These are phyloP conservation scores for Paramarasmius palmivorus DNA, from an alignment of 1,284 basidiomycete species.

Conservation along the genomic window DNA sequence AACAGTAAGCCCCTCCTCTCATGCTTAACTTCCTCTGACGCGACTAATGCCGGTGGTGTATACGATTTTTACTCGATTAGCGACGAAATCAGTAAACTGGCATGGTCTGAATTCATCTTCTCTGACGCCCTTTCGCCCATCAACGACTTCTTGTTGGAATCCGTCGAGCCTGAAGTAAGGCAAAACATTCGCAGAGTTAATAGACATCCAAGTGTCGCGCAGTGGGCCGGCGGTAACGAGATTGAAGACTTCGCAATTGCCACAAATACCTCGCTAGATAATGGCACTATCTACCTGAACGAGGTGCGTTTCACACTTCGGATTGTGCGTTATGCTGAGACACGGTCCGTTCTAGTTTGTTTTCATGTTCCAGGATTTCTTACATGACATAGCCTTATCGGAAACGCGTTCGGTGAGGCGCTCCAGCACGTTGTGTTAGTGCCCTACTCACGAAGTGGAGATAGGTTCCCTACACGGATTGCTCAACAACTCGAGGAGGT, in stretches of 20 bases:
- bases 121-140: conserved; percentile 61
- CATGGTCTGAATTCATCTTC: conserved; percentile 68
- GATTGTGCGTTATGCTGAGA: not conserved
- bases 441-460: not conserved
- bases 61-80: conserved; percentile 61
- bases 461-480: conserved; percentile 62
- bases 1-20: conserved; percentile 70
- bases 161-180: conserved; percentile 55
- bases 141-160: conserved; percentile 52
- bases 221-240: conserved; percentile 67
- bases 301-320: conserved; percentile 35
- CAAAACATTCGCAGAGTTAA: conserved; percentile 62
- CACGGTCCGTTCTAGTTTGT: conserved; percentile 39
- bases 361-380: conserved; percentile 52
- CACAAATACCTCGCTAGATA: conserved; percentile 37
- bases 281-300: conserved; percentile 47
- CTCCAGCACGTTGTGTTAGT: too few species aligned
- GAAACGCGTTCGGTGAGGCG: conserved; percentile 53
- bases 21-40: conserved; percentile 17
- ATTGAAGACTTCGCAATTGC: conserved; percentile 53
- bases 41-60: conserved; percentile 42
- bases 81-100: conserved; percentile 64
- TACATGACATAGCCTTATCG: conserved; percentile 48
- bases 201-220: conserved; percentile 56
- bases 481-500: conserved; percentile 60